Percentiles rank a stretch among this genome's conserved stretches.
Evolutionary conservation across 805 yeast genomes (phyloP).

Genomic region (Candida anglica): DNA sequence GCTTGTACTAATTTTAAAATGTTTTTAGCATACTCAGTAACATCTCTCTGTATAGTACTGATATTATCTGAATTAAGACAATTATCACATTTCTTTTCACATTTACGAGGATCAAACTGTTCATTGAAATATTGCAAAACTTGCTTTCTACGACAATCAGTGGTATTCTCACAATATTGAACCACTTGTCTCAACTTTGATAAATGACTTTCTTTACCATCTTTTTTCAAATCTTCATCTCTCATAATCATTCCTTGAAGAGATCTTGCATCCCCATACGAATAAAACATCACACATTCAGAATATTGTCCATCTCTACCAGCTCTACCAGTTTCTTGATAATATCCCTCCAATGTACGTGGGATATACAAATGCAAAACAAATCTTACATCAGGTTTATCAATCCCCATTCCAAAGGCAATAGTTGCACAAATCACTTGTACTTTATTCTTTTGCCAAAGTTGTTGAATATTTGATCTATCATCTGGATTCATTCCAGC

Average conservation of each 20-base stretch:
- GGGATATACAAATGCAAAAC: slow-evolving; percentile 89
- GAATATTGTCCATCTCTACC: slow-evolving; percentile 91
- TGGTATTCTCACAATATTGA: slow-evolving; percentile 85
- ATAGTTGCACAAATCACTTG: slow-evolving; percentile 93
- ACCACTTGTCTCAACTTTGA: slow-evolving; percentile 77
- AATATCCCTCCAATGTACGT: slow-evolving; percentile 89
- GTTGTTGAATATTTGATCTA: slow-evolving; percentile 63
- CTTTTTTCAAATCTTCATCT: slow-evolving; percentile 62
- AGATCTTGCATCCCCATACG: slow-evolving; percentile 73
- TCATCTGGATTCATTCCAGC: slow-evolving; percentile 90
- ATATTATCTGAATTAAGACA: slow-evolving; percentile 45
- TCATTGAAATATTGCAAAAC: slow-evolving; percentile 92
- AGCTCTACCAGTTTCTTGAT: slow-evolving; percentile 98
- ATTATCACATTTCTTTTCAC: slow-evolving; percentile 80
- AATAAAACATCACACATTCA: slow-evolving; percentile 78
- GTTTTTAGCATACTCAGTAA: slow-evolving; percentile 58
- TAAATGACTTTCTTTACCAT: slow-evolving; percentile 71
- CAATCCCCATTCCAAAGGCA: slow-evolving; percentile 99
- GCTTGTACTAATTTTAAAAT: slow-evolving; percentile 57
- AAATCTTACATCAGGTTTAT: slow-evolving; percentile 90
- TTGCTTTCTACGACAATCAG: slow-evolving; percentile 87
- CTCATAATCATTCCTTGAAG: slow-evolving; percentile 73
- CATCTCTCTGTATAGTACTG: slow-evolving; percentile 56
- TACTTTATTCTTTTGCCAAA: slow-evolving; percentile 73
- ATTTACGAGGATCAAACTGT: slow-evolving; percentile 58